Evolutionary conservation across 2,329 filamentous ascomycete species (phyloP), one percentile per base, ranked within the genome.

Genomic region (Exophiala lecanii-corni): DNA sequence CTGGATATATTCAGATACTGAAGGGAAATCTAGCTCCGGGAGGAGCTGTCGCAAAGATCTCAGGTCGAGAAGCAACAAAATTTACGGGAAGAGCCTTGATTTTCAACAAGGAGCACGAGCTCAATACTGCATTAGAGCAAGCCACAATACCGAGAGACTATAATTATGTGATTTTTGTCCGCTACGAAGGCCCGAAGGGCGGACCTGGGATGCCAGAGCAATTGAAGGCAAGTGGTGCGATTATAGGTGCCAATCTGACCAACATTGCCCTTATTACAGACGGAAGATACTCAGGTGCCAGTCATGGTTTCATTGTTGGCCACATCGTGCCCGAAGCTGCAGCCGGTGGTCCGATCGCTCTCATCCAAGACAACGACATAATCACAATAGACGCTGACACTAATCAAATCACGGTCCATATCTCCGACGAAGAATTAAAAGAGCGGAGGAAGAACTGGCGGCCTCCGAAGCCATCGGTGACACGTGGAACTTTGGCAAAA

Each of bases 121-220:
- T 96, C 33, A 81, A 94, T 62, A 67, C 73, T 0, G 89, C 89
- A 0, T 73, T 97, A 9, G 81, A 79, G 16, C 69, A 70, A 15
- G 83, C 88, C 41, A 74, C 82, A 37, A 84, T 88, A 34, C 78
- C 79, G 1, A 79, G 79, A 25, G 78, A 78, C 47, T 87, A 92
- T 59, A 92, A 94, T 60, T 75, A 94, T 10, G 91, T 96, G 15
- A 71, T 96, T 19, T 80, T 96, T 21, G 89, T 97, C 41, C 82
- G 91, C 16, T 96, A 96, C 62, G 91, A 96, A 63, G 91, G 91
- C 0, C 91, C 91, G 10, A 89, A 87, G 61, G 91, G 91, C 50
- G 91, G 91, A 0, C 91, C 91, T 0, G 91, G 91, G 32, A 97
- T 97, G 91, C 91, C 89, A 2, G 91, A 97, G 67, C 89, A 95